Evolutionary conservation across 2,329 filamentous ascomycete species (phyloP).

Genomic region (Apiospora hydei): DNA sequence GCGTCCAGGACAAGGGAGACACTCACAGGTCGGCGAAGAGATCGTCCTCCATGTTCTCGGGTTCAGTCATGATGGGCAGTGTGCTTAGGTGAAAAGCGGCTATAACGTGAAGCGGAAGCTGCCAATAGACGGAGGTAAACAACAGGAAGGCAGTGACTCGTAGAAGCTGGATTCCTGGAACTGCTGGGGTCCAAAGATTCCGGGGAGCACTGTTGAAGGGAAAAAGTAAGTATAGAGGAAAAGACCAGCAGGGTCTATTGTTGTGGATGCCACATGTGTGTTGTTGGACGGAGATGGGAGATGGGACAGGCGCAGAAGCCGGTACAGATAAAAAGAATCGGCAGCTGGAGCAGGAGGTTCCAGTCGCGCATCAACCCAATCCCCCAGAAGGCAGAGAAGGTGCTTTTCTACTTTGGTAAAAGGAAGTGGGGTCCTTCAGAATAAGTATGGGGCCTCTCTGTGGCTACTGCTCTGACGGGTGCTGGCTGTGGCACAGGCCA

Average conservation of each 20-base stretch:
- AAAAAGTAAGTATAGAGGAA: slow-evolving; percentile 10
- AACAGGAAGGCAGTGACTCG: background rate
- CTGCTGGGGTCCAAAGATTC: background rate
- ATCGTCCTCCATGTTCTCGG: slow-evolving; percentile 87
- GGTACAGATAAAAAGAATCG: slow-evolving; percentile 22
- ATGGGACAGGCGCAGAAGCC: background rate
- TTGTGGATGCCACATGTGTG: slow-evolving; percentile 14
- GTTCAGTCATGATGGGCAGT: slow-evolving; percentile 72
- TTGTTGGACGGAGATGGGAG: slow-evolving; percentile 7
- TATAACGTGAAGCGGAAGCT: slow-evolving; percentile 9
- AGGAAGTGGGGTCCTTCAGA: background rate
- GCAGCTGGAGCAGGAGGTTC: slow-evolving; percentile 21
- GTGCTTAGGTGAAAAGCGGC: background rate
- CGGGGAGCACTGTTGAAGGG: background rate
- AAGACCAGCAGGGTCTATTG: slow-evolving; percentile 9
- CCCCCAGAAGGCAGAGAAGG: slow-evolving; percentile 11
- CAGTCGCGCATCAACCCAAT: slow-evolving; percentile 5
- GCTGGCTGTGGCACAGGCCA: slow-evolving; percentile 15
- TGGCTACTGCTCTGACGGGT: background rate
- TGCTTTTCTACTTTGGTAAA: slow-evolving; percentile 18
- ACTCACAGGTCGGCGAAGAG: slow-evolving; percentile 94
- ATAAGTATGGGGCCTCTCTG: background rate
- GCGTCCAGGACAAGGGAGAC: background rate
- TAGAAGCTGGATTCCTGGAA: background rate
- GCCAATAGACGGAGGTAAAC: background rate